phyloP scores from a whole-genome alignment of 768 basidiomycete genomes.

The Agaricus bisporus region DNA sequence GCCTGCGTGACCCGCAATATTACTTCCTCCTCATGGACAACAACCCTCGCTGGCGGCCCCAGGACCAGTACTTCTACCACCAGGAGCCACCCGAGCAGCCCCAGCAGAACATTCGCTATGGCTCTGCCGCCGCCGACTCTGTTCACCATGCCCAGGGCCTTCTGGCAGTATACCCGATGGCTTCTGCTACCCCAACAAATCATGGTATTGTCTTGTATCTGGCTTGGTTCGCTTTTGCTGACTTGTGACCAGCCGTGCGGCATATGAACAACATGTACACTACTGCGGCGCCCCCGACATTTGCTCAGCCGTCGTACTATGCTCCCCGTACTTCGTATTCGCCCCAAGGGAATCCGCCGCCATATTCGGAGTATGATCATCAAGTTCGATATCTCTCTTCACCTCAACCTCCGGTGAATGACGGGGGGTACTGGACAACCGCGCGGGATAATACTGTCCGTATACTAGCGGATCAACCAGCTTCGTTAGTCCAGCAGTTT shows the following conservation, averaged over 20 bases:
- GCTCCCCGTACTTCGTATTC: constrained; percentile 25
- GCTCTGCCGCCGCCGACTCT: constrained; percentile 33
- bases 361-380: constrained; percentile 64
- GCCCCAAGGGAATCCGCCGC: constrained; percentile 38
- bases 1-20: constrained; percentile 12
- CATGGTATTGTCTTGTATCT: constrained; percentile 45
- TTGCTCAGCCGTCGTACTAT: constrained; percentile 53
- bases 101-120: constrained; percentile 14
- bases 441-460: constrained; percentile 56
- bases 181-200: constrained; percentile 70
- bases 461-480: constrained; percentile 49
- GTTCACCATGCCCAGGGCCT: constrained; percentile 66
- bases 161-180: constrained; percentile 64
- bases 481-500: constrained; percentile 33
- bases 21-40: constrained; percentile 25
- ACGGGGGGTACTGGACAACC: constrained; percentile 59
- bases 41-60: constrained; percentile 26
- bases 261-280: constrained; percentile 59
- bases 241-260: constrained; percentile 44
- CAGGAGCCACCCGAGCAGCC: constrained; percentile 14
- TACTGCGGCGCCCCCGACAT: constrained; percentile 55
- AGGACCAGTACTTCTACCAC: constrained; percentile 15
- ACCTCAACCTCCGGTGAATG: constrained; percentile 34
- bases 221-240: background rate
- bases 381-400: constrained; percentile 53